A percentile compares a stretch with the other conserved stretches of the same genome.
These are phyloP conservation scores for Lodderomyces parapsilosis DNA, from an alignment of 1,139 yeast species.

Conservation along the genomic window DNA sequence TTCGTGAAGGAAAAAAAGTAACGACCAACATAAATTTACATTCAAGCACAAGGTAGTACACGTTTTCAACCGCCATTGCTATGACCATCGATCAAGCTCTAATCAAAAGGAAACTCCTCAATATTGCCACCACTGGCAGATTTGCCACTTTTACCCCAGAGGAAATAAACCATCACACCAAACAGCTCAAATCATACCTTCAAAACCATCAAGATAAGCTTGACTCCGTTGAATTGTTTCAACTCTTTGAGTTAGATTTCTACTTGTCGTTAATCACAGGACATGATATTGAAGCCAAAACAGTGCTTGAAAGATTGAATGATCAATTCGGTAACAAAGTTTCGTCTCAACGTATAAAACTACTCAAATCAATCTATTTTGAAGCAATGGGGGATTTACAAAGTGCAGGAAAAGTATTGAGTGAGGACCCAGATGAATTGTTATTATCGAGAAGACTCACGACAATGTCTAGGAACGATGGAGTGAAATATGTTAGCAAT, in stretches of 20 bases:
- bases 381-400: slow-evolving; percentile 51
- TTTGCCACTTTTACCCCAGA: slow-evolving; percentile 37
- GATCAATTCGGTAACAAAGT: slow-evolving; percentile 58
- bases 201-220: not conserved
- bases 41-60: too few relatives aligned
- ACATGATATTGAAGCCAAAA: slow-evolving; percentile 54
- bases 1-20: too few relatives aligned
- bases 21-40: too few relatives aligned
- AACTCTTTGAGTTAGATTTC: slow-evolving; percentile 70
- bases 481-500: slow-evolving; percentile 44
- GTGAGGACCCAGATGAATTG: slow-evolving; percentile 35
- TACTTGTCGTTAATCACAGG: slow-evolving; percentile 62
- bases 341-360: slow-evolving; percentile 55
- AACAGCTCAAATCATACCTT: slow-evolving; percentile 1
- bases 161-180: not conserved
- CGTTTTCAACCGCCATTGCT: not conserved
- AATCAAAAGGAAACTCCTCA: slow-evolving; percentile 24
- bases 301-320: slow-evolving; percentile 56
- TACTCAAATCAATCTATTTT: slow-evolving; percentile 55
- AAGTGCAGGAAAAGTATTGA: slow-evolving; percentile 36
- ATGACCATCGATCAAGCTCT: slow-evolving; percentile 13
- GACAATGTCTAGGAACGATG: slow-evolving; percentile 28
- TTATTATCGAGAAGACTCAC: slow-evolving; percentile 34
- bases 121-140: slow-evolving; percentile 31
- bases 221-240: slow-evolving; percentile 43